Conservation (phyloP, 176 grass and related monocot species). For the Bothriochloa decipiens region DNA sequence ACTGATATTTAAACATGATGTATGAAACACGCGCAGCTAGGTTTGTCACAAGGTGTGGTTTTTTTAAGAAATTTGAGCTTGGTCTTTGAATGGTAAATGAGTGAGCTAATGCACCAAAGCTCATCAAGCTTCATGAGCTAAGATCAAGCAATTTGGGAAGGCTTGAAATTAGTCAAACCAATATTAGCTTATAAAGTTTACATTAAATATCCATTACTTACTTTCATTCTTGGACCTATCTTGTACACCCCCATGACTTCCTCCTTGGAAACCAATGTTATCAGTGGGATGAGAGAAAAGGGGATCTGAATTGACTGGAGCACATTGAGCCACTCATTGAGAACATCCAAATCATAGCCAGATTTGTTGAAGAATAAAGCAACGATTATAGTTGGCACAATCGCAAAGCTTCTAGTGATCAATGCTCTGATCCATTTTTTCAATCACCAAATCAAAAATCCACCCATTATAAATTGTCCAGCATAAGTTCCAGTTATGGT, state of each 20-base stretch:
- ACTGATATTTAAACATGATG: background rate
- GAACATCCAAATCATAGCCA: constrained; percentile 70
- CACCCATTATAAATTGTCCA: constrained; percentile 97
- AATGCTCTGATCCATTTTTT: constrained; percentile 93
- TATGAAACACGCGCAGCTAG: background rate
- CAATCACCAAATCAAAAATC: constrained; percentile 74
- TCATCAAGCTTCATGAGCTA: background rate
- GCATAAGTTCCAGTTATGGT: constrained; percentile 97
- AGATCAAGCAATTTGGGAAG: background rate
- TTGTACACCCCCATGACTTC: constrained; percentile 84
- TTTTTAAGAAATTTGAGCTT: background rate
- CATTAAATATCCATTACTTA: constrained; percentile 32
- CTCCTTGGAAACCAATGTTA: constrained; percentile 85
- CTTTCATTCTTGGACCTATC: constrained; percentile 65
- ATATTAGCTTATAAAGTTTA: background rate
- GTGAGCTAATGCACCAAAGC: background rate
- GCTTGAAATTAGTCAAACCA: background rate
- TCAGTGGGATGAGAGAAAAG: constrained; percentile 79
- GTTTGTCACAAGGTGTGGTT: background rate
- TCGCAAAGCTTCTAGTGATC: constrained; percentile 89
- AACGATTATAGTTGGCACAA: constrained; percentile 81
- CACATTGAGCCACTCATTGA: constrained; percentile 96
- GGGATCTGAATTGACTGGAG: constrained; percentile 92
- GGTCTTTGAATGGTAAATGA: background rate
- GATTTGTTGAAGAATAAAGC: constrained; percentile 77